Base-by-base conservation (phyloP, 192 early-diverging fungal species). In the Anaeromyces robustus region DNA sequence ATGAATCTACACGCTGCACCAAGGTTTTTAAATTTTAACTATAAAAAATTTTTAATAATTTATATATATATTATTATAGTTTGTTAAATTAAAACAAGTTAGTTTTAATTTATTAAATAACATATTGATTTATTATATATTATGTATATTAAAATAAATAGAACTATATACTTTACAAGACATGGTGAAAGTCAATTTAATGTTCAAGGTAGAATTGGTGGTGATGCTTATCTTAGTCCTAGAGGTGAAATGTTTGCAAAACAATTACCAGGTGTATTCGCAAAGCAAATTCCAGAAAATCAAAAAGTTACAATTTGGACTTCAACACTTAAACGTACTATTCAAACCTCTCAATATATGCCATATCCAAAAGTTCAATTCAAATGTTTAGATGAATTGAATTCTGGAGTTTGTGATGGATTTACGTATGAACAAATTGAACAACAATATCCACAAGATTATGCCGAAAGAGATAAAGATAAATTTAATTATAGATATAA, bases 361-460 rank as follows among this genome's bases (percentile, higher is more conserved):
- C 87, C 87, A 17, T 97, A 94, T 85, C 94, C 95, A 79, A 96
- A 97, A 81, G 86, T 98, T 80, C 92, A 94, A 81, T 99, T 97
- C 96, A 99, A 99, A 84, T 95, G 94, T 80, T 86, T 99, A 82
- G 98, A 99, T 86, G 98, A 99, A 84, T 85, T 99, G 78, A 95
- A 98, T 82, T 93, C 95, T 18, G 97, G 98, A 11, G 92, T 96
- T 18, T 99, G 98, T 87, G 98, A 99, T 88, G 96, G 95, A 29
- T 89, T 98, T 86, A 99, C 98, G 13, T 99, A 99, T 86, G 98
- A 99, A 82, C 96, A 99, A 82, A 98, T 99, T 81, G 96, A 95
- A 87, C 86, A 92, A 78, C 87, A 90, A 86, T 98, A 93, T 86
- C 98, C 98, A 13, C 91, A 95, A 78, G 98, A 99, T 84, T 98